Evolutionary conservation across 2,329 filamentous ascomycete species (phyloP).

Genomic region (Hypoxylon sp.): DNA sequence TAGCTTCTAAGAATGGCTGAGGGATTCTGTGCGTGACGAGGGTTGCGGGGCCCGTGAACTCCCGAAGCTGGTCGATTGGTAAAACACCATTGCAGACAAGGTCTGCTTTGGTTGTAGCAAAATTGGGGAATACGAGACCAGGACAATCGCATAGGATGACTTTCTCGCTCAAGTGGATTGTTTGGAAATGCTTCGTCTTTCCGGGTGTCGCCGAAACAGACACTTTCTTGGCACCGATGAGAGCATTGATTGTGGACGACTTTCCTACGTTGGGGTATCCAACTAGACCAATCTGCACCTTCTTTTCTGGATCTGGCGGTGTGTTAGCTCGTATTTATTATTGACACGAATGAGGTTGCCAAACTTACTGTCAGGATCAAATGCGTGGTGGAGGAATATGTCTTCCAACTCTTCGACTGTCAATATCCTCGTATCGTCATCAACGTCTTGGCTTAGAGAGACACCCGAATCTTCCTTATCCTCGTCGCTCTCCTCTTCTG

Average conservation of each 20-base stretch:
- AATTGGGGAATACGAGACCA: constrained; percentile 98
- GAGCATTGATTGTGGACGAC: constrained; percentile 97
- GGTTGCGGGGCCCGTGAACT: constrained; percentile 86
- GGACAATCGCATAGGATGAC: constrained; percentile 97
- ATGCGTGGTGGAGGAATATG: constrained; percentile 82
- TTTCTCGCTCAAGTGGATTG: constrained; percentile 88
- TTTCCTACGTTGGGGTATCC: constrained; percentile 99
- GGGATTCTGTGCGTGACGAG: constrained; percentile 88
- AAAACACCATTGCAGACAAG: constrained; percentile 94
- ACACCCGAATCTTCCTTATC: constrained; percentile 49
- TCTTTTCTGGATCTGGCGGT: constrained; percentile 60
- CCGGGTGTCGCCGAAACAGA: constrained; percentile 96
- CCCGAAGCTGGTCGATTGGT: constrained; percentile 94
- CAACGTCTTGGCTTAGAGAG: constrained; percentile 52
- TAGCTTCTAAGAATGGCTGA: constrained; percentile 84
- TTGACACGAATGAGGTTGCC: neutral
- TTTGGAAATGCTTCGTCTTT: constrained; percentile 99
- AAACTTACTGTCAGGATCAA: constrained; percentile 61
- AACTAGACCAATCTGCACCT: constrained; percentile 90
- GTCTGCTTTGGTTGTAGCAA: constrained; percentile 94
- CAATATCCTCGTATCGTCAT: constrained; percentile 78
- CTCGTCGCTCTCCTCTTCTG: constrained; percentile 47
- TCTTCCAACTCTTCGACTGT: constrained; percentile 92
- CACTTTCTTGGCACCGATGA: constrained; percentile 98
- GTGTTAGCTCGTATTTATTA: constrained; percentile 27